Percentiles rank a stretch among this genome's conserved stretches.
These are phyloP conservation scores for Picea glauca DNA, from an alignment of 75 land plant genomes.

Conservation along the genomic window DNA sequence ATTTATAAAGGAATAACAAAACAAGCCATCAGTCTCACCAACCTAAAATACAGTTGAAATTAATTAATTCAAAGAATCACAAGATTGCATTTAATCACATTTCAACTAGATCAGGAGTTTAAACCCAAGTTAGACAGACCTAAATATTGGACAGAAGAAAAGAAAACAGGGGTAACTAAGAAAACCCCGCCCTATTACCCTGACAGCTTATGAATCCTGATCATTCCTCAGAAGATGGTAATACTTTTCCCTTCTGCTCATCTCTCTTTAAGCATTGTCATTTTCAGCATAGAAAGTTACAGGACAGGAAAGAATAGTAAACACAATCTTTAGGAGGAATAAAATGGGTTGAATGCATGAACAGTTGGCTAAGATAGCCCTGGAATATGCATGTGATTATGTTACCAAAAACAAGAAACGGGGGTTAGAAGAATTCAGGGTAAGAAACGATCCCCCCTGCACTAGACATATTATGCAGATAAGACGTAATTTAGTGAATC, in stretches of 20 bases:
- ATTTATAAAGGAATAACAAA: neutral
- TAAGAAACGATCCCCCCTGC: too few species aligned
- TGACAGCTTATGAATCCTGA: too few species aligned
- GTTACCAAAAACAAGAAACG: too few species aligned
- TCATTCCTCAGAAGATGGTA: neutral
- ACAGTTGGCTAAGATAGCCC: neutral
- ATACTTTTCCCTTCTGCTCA: neutral
- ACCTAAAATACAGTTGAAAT: neutral
- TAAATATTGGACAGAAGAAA: neutral
- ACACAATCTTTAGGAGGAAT: neutral
- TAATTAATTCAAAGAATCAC: too few species aligned
- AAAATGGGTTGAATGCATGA: neutral
- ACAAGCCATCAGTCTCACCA: neutral
- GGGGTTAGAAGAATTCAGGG: too few species aligned
- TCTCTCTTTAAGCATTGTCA: neutral
- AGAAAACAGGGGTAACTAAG: neutral
- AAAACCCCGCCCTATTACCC: neutral
- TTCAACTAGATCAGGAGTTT: too few species aligned
- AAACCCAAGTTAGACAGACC: too few species aligned
- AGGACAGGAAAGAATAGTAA: neutral
- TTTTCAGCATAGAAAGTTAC: neutral
- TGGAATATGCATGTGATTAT: too few species aligned
- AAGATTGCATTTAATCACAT: too few species aligned
- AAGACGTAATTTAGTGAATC: too few species aligned
- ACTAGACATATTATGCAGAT: too few species aligned